Base-by-base conservation (phyloP, 352 stramenopile species). In the Phytophthora crassamura region DNA sequence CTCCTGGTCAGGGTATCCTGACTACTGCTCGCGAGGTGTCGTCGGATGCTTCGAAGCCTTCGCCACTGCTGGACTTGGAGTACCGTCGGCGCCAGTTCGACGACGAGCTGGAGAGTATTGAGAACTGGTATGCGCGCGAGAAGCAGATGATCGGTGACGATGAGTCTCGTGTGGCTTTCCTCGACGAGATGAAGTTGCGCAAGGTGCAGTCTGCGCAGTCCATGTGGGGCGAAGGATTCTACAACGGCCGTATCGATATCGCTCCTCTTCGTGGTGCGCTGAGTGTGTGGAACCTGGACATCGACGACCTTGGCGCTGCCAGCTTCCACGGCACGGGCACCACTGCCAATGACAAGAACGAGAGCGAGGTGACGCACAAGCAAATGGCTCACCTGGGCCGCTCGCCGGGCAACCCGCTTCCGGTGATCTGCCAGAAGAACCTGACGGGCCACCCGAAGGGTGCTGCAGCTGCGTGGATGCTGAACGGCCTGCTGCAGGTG, bases 281-380 rank as follows among this genome's bases (percentile, higher is more conserved):
- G 32, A 78, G 72, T 34, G 82, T 86, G 33, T 94, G 84, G 84
- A 90, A 90, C 67, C 54, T 94, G 56, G 80, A 72, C 12, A 59
- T 91, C 30, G 82, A 95, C 25, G 87, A 94, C 63, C 55, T 95
- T 46, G 86, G 80, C 8, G 22, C 22, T 25, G 22, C 22, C 22
- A 25, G 22, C 22, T 25, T 25, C 22, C 72, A n/a, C n/a, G n/a
- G n/a, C n/a, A 96, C 88, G 7, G 83, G 86, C 18, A 96, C 87
- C 33, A 95, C 70, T 42, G 83, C 80, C 11, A 97, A 96, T 60
- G 89, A 97, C 69, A 89, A 84, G 77, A 95, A 96, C 45, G 88
- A 97, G 49, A 95, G 86, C 45, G 86, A 93, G 25, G 88, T 97
- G 46, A 91, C 85, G 0, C 86, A 97, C 62, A 91, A 91, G 70